These are phyloP conservation scores for Globisporangium solare DNA, from an alignment of 352 stramenopile species.

Conservation along the genomic window DNA sequence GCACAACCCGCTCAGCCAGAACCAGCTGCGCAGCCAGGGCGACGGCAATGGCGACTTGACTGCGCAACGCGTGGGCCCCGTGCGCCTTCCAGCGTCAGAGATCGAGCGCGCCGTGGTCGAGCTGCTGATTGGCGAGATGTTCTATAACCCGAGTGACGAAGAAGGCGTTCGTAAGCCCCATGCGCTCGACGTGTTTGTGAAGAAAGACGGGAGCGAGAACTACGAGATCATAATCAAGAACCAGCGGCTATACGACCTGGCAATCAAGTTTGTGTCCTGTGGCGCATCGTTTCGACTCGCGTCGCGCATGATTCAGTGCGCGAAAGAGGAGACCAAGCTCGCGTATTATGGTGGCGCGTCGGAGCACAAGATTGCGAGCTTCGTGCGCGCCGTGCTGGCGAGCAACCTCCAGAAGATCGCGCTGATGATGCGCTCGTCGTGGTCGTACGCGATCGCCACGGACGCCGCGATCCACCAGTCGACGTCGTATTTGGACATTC, in stretches of 20 bases:
- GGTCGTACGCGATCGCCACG: conserved; percentile 44
- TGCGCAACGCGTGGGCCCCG: conserved; percentile 23
- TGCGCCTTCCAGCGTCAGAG: conserved; percentile 46
- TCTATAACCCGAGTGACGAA: conserved; percentile 46
- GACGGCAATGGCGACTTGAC: neutral
- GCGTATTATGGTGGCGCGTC: conserved; percentile 43
- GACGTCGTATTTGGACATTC: conserved; percentile 53
- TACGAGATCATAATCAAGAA: conserved; percentile 65
- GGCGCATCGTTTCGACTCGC: conserved; percentile 53
- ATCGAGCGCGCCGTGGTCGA: conserved; percentile 58
- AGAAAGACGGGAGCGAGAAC: conserved; percentile 28
- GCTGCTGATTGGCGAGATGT: conserved; percentile 41
- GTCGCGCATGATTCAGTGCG: conserved; percentile 49
- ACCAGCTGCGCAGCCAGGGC: neutral
- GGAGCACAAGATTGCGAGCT: conserved; percentile 41
- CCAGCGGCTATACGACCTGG: conserved; percentile 56
- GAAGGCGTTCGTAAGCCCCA: conserved; percentile 29
- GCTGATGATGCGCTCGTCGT: conserved; percentile 57
- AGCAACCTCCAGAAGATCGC: conserved; percentile 63
- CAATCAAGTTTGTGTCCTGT: conserved; percentile 57
- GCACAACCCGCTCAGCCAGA: neutral
- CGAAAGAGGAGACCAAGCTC: conserved; percentile 54
- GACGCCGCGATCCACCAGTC: conserved; percentile 45
- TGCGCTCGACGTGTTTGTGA: conserved; percentile 45
- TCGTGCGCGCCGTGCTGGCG: conserved; percentile 44